Conservation (phyloP, 345 rosid species). For the Eucalyptus curtisii region DNA sequence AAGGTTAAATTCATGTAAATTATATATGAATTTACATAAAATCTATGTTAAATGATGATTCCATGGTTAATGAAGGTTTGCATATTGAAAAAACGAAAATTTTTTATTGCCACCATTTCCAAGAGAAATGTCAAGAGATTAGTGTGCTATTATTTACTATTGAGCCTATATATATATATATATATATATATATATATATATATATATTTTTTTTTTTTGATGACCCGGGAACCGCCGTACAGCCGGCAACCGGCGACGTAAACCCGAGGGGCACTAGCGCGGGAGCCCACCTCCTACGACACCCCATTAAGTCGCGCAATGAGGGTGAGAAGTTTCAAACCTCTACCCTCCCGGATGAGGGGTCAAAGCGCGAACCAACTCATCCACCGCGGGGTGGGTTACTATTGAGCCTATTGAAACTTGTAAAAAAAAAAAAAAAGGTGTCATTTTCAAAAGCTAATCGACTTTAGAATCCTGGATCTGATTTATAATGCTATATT, state of each 20-base stretch:
- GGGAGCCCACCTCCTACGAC: too few species aligned
- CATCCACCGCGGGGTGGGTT: too few species aligned
- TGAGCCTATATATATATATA: too few species aligned
- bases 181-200: too few species aligned
- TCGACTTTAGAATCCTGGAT: neutral
- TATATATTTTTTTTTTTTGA: too few species aligned
- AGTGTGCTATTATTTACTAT: neutral
- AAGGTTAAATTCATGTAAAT: neutral
- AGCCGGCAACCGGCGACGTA: too few species aligned
- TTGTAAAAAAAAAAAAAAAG: neutral
- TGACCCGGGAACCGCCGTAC: too few species aligned
- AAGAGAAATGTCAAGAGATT: neutral
- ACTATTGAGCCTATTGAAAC: neutral
- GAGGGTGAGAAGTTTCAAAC: too few species aligned
- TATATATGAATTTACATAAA: neutral
- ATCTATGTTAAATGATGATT: neutral
- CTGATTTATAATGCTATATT: neutral
- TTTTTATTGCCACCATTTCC: neutral
- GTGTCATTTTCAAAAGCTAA: neutral
- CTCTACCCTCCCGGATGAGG: too few species aligned
- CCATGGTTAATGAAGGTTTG: neutral
- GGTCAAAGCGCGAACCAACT: too few species aligned
- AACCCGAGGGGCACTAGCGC: too few species aligned
- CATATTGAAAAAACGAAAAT: fast-evolving
- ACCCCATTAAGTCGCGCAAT: too few species aligned